Base-by-base conservation (phyloP, 2,329 filamentous ascomycete genomes). In the Apiospora hydei region DNA sequence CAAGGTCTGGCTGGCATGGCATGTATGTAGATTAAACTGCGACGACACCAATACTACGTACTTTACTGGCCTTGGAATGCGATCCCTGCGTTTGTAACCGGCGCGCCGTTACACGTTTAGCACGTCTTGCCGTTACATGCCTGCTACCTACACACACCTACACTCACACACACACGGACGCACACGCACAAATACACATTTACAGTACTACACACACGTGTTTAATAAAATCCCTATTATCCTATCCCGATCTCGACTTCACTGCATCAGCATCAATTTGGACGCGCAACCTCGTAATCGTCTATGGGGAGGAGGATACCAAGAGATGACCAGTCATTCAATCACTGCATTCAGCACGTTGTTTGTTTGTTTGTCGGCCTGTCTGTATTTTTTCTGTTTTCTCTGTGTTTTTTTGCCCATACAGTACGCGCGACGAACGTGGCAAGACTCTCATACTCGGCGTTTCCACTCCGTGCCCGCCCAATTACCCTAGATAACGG, bases 391-490 rank as follows among this genome's bases (percentile, higher is more conserved):
- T 49, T n/a, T 13, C 26, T 57, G 26, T 34, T 21, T 10, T 38
- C 5, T n/a, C 21, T 64, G 34, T n/a, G 0, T n/a, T 41, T n/a
- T 41, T 41, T 38, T 64, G 57, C 57, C 34, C 34, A 64, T 64
- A 64, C 57, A 64, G 57, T 64, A 64, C 57, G 34, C 57, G 57
- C 57, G 57, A 64, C 57, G 21, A 64, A 41, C 57, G 57, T 64
- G 57, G 57, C 57, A 64, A 64, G 57, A 4, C 34, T 21, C 10
- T n/a, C 57, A 64, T 64, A 41, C 57, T 64, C 57, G 57, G 34
- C 57, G 57, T 64, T 64, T 64, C 57, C 57, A 64, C 57, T 64
- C 57, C 57, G 57, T 64, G 57, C 57, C 57, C 57, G 57, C 57
- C 57, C 57, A 41, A 64, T 64, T 64, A 64, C 21, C 57, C 57